These are phyloP conservation scores for Paracorniculantispora psalliotae DNA, from an alignment of 2,329 filamentous ascomycete genomes.

Conservation along the genomic window DNA sequence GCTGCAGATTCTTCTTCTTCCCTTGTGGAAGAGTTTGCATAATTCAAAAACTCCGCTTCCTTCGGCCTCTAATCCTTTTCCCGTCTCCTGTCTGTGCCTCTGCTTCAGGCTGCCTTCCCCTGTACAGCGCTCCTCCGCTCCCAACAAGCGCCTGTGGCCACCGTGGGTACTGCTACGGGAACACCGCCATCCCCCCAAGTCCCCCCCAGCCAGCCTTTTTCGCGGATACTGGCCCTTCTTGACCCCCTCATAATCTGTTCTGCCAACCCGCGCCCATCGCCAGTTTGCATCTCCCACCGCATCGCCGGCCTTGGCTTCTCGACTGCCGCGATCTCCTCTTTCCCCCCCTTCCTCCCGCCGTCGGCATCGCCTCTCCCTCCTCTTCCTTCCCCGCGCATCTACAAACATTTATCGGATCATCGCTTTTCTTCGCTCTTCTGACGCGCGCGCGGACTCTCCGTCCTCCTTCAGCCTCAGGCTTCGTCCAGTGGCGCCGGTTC, in stretches of 20 bases:
- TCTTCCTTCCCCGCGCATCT: not conserved
- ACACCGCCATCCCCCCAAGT: not conserved
- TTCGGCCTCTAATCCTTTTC: not conserved
- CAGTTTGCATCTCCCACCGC: not conserved
- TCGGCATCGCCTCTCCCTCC: conserved; percentile 8
- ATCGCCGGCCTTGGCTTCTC: conserved; percentile 8
- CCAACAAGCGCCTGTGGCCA: not conserved
- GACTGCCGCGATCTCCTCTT: not conserved
- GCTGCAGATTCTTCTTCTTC: not conserved
- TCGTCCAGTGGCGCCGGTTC: not conserved
- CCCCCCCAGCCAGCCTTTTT: not conserved
- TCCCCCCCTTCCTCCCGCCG: not conserved
- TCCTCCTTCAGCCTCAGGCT: conserved; percentile 8
- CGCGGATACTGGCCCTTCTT: conserved; percentile 1
- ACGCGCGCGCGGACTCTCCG: conserved; percentile 5
- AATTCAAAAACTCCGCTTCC: not conserved
- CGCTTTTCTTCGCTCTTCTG: conserved; percentile 7
- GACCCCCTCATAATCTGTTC: conserved; percentile 14
- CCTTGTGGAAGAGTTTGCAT: no score
- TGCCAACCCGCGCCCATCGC: conserved; percentile 8
- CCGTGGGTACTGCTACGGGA: not conserved
- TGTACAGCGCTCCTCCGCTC: not conserved
- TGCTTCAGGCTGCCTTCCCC: not conserved
- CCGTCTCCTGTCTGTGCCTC: no score
- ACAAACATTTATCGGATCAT: not conserved